Conservation (phyloP, 208 protist genomes). For the Trypanosoma platydactyli region DNA sequence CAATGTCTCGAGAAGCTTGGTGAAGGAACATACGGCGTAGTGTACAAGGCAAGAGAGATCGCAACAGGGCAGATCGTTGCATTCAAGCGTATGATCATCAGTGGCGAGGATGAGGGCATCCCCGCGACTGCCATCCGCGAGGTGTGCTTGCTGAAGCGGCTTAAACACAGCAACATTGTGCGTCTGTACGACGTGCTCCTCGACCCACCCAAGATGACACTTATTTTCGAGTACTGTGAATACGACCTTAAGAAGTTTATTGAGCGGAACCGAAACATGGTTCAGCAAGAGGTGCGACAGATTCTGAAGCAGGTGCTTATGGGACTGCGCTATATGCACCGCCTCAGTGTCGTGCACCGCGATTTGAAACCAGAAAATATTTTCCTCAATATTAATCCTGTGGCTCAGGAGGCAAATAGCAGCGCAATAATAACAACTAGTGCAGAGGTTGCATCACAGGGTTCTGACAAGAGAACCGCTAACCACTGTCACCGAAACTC, state of each 20-base stretch:
- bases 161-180: constrained; percentile 94
- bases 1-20: constrained; percentile 95
- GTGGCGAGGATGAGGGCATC: constrained; percentile 89
- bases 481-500: no score
- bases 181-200: constrained; percentile 96
- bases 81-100: constrained; percentile 87
- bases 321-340: constrained; percentile 78
- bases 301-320: constrained; percentile 82
- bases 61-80: constrained; percentile 76
- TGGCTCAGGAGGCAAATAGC: background rate
- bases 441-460: no score
- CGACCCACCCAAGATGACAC: constrained; percentile 95
- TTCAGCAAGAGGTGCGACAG: constrained; percentile 49
- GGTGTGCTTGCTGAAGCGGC: constrained; percentile 93
- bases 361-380: constrained; percentile 93
- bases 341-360: constrained; percentile 80
- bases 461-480: no score
- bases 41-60: constrained; percentile 95
- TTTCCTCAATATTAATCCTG: constrained; percentile 62
- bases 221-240: constrained; percentile 98
- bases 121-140: constrained; percentile 91
- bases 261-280: constrained; percentile 47
- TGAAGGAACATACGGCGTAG: constrained; percentile 97
- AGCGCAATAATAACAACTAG: background rate
- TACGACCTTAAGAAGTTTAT: constrained; percentile 97